These are phyloP conservation scores for Typha latifolia DNA, from an alignment of 176 grass and related monocot genomes.

Conservation along the genomic window DNA sequence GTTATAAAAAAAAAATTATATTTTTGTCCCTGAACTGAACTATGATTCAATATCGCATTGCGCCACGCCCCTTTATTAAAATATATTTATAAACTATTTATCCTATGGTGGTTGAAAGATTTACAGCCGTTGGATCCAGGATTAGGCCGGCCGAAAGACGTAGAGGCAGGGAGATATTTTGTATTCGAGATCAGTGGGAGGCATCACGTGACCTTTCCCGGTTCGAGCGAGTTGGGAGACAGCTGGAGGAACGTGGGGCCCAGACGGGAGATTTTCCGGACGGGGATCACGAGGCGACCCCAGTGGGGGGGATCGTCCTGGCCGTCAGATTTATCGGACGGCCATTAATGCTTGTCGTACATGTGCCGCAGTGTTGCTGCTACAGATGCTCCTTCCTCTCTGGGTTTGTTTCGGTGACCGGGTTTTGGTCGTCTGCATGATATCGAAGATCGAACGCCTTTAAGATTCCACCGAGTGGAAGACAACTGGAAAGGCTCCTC, in stretches of 20 bases:
- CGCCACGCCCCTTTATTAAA: too few species aligned
- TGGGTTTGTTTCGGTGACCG: too few species aligned
- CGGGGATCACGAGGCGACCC: neutral
- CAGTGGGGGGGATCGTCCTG: neutral
- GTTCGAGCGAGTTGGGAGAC: slow-evolving; percentile 5
- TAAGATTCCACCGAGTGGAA: too few species aligned
- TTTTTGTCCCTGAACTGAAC: too few species aligned
- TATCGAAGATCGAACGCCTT: too few species aligned
- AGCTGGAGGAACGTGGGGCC: neutral
- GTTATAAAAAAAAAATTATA: neutral
- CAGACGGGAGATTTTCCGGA: neutral
- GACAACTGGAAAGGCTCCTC: too few species aligned
- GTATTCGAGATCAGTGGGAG: neutral
- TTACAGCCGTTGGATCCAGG: neutral
- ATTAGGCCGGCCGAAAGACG: neutral
- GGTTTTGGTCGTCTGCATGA: too few species aligned
- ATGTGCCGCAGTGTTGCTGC: neutral
- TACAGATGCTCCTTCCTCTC: too few species aligned
- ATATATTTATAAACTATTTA: neutral
- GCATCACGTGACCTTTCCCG: slow-evolving; percentile 1
- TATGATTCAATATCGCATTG: too few species aligned
- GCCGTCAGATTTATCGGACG: neutral
- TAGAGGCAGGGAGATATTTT: neutral
- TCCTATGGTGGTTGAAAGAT: neutral
- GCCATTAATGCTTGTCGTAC: neutral